phyloP scores from a whole-genome alignment of 2,329 filamentous ascomycete species.

The Diaporthe citri region DNA sequence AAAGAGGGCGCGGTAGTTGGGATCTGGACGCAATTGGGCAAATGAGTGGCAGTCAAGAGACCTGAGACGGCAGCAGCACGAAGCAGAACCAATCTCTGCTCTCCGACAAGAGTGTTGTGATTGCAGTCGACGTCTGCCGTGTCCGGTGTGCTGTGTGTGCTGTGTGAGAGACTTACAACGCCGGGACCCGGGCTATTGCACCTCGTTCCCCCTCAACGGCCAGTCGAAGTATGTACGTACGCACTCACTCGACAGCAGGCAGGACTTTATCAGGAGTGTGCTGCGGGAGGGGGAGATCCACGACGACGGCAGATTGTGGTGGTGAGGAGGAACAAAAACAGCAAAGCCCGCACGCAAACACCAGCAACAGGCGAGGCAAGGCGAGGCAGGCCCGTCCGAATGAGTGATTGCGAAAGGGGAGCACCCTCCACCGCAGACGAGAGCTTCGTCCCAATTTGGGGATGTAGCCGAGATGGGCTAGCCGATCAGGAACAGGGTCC shows the following conservation, averaged over 20 bases:
- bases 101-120: not conserved
- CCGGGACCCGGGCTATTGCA: conserved; percentile 13
- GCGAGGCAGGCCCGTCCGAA: not conserved
- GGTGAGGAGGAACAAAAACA: conserved; percentile 25
- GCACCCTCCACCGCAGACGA: conserved; percentile 13
- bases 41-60: conserved; percentile 35
- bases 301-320: conserved; percentile 28
- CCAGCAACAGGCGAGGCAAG: conserved; percentile 1
- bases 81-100: conserved; percentile 16
- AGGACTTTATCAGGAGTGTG: conserved; percentile 1
- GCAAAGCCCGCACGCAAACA: conserved; percentile 9
- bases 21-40: conserved; percentile 12
- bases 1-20: conserved; percentile 24
- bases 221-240: not conserved
- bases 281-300: conserved; percentile 14
- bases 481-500: conserved; percentile 24
- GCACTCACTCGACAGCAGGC: conserved; percentile 2
- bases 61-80: conserved; percentile 31
- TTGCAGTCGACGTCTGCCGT: conserved; percentile 7
- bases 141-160: not conserved
- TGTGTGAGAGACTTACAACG: not conserved
- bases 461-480: conserved; percentile 31
- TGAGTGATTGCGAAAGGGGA: conserved; percentile 26
- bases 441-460: conserved; percentile 29
- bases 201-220: conserved; percentile 14